Base-by-base conservation (phyloP, 805 yeast genomes). In the Metschnikowia koreensis region DNA sequence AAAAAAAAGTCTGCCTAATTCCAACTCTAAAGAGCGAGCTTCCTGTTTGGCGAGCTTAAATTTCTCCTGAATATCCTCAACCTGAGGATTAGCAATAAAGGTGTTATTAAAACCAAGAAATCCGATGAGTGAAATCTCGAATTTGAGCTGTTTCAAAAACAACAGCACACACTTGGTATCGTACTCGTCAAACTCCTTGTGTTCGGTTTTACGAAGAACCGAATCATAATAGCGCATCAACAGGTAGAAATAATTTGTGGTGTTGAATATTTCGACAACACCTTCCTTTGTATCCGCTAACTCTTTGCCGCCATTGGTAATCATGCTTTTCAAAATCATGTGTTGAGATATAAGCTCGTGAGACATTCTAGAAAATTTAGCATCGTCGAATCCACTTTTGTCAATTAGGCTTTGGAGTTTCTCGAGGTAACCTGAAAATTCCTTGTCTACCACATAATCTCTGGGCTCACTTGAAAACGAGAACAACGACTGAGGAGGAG, bases 211-310 rank as follows among this genome's bases (percentile, higher is more conserved):
- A 13, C 34, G 4, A 16, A 44, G 9, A 10, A 49, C 15, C n/a
- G 40, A 44, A n/a, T 40, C 31, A 31, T 41, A 45, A 39, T 49
- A 49, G 26, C 52, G 41, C 52, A 49, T 49, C 48, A 49, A 49
- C 38, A 17, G 41, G 42, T 49, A 49, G 38, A 22, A 49, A 41
- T 49, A 49, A 7, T 41, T 5, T 7, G 52, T 40, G 48, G 52
- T 49, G 42, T 49, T 49, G 45, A 49, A 49, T 38, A 49, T 15
- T 27, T 49, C 52, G 5, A 40, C 33, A 6, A 40, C 52, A 5
- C 48, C 52, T 7, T 26, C n/a, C 8, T 13, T 6, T 22, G 36
- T 10, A 37, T 28, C 12, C 22, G 8, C 28, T n/a, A n/a, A n/a
- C n/a, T n/a, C n/a, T n/a, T n/a, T n/a, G n/a, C n/a, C n/a, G n/a